phyloP scores from a whole-genome alignment of 371 early-diverging fungal species.

The Quaeritorhiza haematococci region DNA sequence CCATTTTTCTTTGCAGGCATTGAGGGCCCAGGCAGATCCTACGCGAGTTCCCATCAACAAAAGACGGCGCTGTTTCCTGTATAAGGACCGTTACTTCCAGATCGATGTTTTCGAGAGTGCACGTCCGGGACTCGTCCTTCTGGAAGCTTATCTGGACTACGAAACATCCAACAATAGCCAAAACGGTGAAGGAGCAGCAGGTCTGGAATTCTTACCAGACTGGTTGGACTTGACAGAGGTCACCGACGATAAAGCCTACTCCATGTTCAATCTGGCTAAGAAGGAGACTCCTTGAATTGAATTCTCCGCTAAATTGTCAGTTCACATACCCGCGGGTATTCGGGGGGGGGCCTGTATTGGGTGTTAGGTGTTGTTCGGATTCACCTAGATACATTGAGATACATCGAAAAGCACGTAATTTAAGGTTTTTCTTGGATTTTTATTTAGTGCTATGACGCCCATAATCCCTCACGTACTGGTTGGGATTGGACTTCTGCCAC shows the following conservation, averaged over 20 bases:
- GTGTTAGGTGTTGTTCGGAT: no score
- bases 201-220: constrained; percentile 6
- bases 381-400: no score
- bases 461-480: no score
- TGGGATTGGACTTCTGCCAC: no score
- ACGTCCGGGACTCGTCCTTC: constrained; percentile 16
- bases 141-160: constrained; percentile 27
- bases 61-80: constrained; percentile 31
- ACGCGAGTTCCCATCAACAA: constrained; percentile 22
- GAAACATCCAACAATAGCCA: not conserved
- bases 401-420: no score
- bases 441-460: no score
- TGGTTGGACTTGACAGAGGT: constrained; percentile 20
- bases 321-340: no score
- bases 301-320: no score
- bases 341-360: no score
- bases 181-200: not conserved
- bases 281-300: no score
- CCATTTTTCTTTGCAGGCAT: no score
- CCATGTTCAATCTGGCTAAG: constrained; percentile 14
- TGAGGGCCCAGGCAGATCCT: constrained; percentile 27
- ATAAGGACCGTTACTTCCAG: constrained; percentile 33
- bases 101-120: constrained; percentile 26
- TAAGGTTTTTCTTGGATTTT: no score
- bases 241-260: constrained; percentile 16